Evolutionary conservation across 2,329 filamentous ascomycete species (phyloP), one percentile per base, ranked within the genome.

Genomic region (Daldinia eschscholtzii): DNA sequence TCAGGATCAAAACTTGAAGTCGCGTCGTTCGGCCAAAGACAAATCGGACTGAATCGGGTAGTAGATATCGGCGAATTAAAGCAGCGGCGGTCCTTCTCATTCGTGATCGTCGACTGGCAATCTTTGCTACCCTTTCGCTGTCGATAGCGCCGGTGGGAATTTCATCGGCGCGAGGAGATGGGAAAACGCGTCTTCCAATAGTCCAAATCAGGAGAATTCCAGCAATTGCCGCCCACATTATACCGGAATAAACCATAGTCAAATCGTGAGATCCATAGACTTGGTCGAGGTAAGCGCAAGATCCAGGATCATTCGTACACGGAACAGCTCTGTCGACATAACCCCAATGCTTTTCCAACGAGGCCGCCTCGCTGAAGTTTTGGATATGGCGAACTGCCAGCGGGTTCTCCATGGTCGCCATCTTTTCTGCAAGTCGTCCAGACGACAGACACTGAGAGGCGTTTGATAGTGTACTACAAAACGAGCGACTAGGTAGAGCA

Each of bases 21-120:
- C 91, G 85, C 0, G 90, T 92, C 1, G 89, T 89, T 67, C 88
- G 84, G 30, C 91, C 91, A 71, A 94, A 93, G 59, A 93, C 73
- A 20, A 78, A 73, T 18, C 84, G 81, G 2, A 85, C 78, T 2
- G 85, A 83, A 72, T 92, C 90, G 0, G 88, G 88, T 1, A 93
- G 85, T 2, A 93, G 81, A 72, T 86, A 84, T 33, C 80, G 83
- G 18, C 88, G 82, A 13, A 79, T 75, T 3, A 80, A 76, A 0
- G 86, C 79, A 13, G 79, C 75, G 18, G 84, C 64, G 2, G 86
- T 79, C 41, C 76, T 77, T 10, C 76, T 75, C 7, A 83, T 56
- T 37, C 80, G 76, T 44, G 69, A 74, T 20, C 71, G 35, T 35
- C 67, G 59, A 26, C 56, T 48, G 20, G 64, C 57, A 56, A 63